Evolutionary conservation across 1,284 basidiomycete species (phyloP).

Genomic region (Microbotryum violaceum): DNA sequence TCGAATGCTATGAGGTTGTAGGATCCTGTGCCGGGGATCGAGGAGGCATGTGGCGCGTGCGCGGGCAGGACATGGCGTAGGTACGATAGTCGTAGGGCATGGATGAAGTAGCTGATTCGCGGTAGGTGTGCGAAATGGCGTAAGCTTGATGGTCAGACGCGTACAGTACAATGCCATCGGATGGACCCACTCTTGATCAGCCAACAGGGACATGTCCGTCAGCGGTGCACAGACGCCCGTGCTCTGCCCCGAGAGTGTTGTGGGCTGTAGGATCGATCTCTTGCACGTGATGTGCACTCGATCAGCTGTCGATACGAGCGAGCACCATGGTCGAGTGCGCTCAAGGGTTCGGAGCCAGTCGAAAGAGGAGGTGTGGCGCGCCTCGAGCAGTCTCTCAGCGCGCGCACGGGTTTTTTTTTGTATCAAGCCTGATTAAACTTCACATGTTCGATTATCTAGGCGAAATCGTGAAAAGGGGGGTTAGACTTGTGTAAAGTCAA

Average conservation of each 20-base stretch:
- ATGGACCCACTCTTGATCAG: conserved; percentile 21
- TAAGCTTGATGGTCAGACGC: too few relatives aligned
- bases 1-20: conserved; percentile 60
- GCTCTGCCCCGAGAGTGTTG: background rate
- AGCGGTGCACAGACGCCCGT: background rate
- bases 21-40: conserved; percentile 4
- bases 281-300: background rate
- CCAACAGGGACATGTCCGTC: conserved; percentile 18
- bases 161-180: too few relatives aligned
- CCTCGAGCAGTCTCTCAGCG: too few relatives aligned
- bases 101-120: conserved; percentile 65
- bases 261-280: too few relatives aligned
- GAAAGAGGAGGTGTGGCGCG: too few relatives aligned
- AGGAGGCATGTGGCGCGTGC: conserved; percentile 53
- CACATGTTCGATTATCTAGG: too few relatives aligned
- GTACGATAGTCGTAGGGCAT: conserved; percentile 73
- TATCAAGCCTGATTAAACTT: too few relatives aligned
- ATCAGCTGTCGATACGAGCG: background rate
- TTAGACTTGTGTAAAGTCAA: too few relatives aligned
- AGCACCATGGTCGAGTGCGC: background rate
- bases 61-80: conserved; percentile 75
- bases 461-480: too few relatives aligned
- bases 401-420: too few relatives aligned
- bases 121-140: background rate
- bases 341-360: too few relatives aligned